Percentiles rank a stretch among this genome's conserved stretches.
phyloP scores from a whole-genome alignment of 2,329 filamentous ascomycete species.

The Zymoseptoria brevis region DNA sequence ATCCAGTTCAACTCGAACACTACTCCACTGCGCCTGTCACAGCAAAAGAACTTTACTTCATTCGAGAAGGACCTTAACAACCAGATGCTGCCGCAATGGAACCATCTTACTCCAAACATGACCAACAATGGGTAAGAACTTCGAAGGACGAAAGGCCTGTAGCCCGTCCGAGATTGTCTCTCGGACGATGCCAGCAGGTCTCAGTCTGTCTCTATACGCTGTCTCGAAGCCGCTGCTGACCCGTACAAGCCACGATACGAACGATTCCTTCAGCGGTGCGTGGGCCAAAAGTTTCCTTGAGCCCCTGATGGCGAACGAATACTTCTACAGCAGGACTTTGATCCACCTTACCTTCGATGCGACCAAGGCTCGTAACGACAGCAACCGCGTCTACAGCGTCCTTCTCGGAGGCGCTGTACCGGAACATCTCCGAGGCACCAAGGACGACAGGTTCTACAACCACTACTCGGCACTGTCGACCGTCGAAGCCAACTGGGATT shows the following conservation, averaged over 20 bases:
- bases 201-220: too few relatives aligned
- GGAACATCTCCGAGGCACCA: slow-evolving; percentile 54
- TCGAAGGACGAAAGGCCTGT: too few relatives aligned
- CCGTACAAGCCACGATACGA: too few relatives aligned
- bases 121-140: slow-evolving; percentile 53
- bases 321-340: slow-evolving; percentile 69
- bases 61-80: slow-evolving; percentile 61
- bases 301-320: slow-evolving; percentile 59
- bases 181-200: too few relatives aligned
- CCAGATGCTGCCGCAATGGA: slow-evolving; percentile 60
- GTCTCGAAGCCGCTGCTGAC: too few relatives aligned
- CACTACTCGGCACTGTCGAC: slow-evolving; percentile 41
- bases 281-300: slow-evolving; percentile 63
- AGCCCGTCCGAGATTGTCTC: too few relatives aligned
- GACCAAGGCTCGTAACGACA: slow-evolving; percentile 54
- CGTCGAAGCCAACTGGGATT: slow-evolving; percentile 40
- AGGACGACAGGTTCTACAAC: slow-evolving; percentile 53
- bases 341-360: slow-evolving; percentile 74
- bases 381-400: slow-evolving; percentile 63
- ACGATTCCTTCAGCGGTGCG: slow-evolving; percentile 49
- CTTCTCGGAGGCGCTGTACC: slow-evolving; percentile 70
- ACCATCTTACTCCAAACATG: slow-evolving; percentile 66
- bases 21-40: slow-evolving; percentile 51
- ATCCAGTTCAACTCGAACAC: slow-evolving; percentile 59
- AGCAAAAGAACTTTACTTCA: slow-evolving; percentile 65